phyloP scores from a whole-genome alignment of 2,329 filamentous ascomycete species.

The Trichoderma sp. region DNA sequence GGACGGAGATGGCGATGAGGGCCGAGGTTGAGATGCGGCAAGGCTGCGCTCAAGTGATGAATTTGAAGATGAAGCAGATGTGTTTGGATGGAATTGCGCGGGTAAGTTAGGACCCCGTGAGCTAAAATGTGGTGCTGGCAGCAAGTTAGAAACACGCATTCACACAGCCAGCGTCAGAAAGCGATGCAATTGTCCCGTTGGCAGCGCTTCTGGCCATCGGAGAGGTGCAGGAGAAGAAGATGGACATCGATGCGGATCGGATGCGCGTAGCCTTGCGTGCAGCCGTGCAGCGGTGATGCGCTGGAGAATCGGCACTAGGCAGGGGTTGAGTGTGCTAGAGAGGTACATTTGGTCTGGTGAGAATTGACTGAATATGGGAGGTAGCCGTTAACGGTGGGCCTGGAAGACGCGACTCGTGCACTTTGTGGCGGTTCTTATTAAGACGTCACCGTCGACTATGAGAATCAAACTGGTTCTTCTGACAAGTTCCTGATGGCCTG shows the following conservation, averaged over 20 bases:
- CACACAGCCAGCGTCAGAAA: constrained; percentile 3
- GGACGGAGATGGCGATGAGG: not conserved
- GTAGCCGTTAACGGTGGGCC: constrained; percentile 12
- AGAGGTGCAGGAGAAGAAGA: not conserved
- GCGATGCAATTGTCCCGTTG: not conserved
- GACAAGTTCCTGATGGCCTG: no score
- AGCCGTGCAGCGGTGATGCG: constrained; percentile 26
- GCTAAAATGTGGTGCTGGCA: not conserved
- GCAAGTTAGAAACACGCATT: not conserved
- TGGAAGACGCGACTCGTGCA: not conserved
- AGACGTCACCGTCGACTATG: no score
- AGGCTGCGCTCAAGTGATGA: constrained; percentile 16
- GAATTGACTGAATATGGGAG: no score
- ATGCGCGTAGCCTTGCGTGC: constrained; percentile 22
- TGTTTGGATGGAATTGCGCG: not conserved
- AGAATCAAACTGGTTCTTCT: no score
- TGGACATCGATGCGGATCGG: constrained; percentile 4
- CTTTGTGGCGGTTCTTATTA: no score
- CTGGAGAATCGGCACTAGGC: not conserved
- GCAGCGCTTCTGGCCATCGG: not conserved
- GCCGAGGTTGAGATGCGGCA: not conserved
- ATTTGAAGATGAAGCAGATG: not conserved
- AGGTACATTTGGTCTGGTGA: not conserved
- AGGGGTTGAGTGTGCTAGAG: not conserved
- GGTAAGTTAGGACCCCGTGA: not conserved